Evolutionary conservation across 2,329 filamentous ascomycete genomes (phyloP).

Genomic region (Nothophoma quercina): DNA sequence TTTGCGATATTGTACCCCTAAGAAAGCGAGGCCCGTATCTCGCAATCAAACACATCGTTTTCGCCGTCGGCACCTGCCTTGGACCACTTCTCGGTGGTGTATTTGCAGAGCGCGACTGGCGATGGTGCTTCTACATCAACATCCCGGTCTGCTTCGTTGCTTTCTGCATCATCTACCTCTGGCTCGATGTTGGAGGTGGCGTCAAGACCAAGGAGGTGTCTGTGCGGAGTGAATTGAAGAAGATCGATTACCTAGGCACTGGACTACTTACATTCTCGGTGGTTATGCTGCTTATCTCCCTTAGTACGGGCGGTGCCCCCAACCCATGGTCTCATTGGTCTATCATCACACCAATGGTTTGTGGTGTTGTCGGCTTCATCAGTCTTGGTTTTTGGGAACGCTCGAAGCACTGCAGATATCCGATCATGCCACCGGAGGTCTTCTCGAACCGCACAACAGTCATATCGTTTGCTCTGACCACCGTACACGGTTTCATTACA

Average conservation of each 20-base stretch:
- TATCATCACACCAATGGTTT: conserved; percentile 54
- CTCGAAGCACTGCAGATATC: conserved; percentile 37
- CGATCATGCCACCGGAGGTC: conserved; percentile 54
- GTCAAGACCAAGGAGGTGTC: conserved; percentile 20
- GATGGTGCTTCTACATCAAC: conserved; percentile 56
- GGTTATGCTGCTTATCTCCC: conserved; percentile 53
- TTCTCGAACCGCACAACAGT: conserved; percentile 55
- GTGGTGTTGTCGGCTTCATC: conserved; percentile 53
- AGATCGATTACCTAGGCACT: conserved; percentile 56
- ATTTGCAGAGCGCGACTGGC: conserved; percentile 50
- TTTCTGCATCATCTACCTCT: conserved; percentile 37
- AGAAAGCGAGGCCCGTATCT: conserved; percentile 54
- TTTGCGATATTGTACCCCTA: conserved; percentile 61
- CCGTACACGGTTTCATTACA: conserved; percentile 41
- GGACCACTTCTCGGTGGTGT: conserved; percentile 44
- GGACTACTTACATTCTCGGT: conserved; percentile 51
- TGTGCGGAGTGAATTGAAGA: conserved; percentile 27
- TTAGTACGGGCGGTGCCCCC: conserved; percentile 55
- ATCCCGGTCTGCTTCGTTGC: conserved; percentile 42
- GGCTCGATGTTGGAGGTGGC: conserved; percentile 38
- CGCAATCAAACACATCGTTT: conserved; percentile 36
- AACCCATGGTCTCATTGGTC: conserved; percentile 53
- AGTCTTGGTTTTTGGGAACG: conserved; percentile 52
- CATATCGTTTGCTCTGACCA: conserved; percentile 44
- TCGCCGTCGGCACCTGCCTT: conserved; percentile 36